These are phyloP conservation scores for Aspergillus phoenicis DNA, from an alignment of 2,329 filamentous ascomycete species.

Conservation along the genomic window DNA sequence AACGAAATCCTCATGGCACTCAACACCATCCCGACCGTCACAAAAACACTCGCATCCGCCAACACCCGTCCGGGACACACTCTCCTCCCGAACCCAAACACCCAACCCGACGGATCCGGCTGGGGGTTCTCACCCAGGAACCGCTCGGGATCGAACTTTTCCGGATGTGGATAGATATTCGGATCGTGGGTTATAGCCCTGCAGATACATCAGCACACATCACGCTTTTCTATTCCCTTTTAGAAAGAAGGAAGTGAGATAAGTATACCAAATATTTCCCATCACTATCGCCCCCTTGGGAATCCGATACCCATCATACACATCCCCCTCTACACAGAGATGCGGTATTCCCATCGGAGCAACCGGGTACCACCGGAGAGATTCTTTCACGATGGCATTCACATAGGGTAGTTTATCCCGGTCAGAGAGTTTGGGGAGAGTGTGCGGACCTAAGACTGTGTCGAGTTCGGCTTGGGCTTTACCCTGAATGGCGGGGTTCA, in stretches of 20 bases:
- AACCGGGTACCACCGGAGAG: constrained; percentile 40
- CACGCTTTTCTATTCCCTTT: too few relatives aligned
- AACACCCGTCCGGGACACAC: constrained; percentile 48
- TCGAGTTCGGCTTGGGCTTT: constrained; percentile 53
- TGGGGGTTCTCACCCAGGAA: constrained; percentile 41
- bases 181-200: constrained; percentile 48
- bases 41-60: constrained; percentile 46
- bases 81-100: constrained; percentile 45
- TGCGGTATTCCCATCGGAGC: constrained; percentile 38
- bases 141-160: constrained; percentile 48
- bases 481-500: constrained; percentile 54
- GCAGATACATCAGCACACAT: neutral
- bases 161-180: constrained; percentile 37
- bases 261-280: constrained; percentile 40
- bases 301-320: constrained; percentile 29
- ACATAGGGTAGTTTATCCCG: constrained; percentile 40
- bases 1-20: constrained; percentile 51
- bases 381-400: constrained; percentile 44
- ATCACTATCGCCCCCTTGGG: constrained; percentile 42
- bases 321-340: constrained; percentile 28
- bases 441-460: constrained; percentile 36
- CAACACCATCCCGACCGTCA: constrained; percentile 48
- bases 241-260: too few relatives aligned
- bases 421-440: constrained; percentile 43
- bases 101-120: constrained; percentile 36